Evolutionary conservation across 2,329 filamentous ascomycete species (phyloP), one percentile per base, ranked within the genome.

Genomic region (Microdochium bolleyi): DNA sequence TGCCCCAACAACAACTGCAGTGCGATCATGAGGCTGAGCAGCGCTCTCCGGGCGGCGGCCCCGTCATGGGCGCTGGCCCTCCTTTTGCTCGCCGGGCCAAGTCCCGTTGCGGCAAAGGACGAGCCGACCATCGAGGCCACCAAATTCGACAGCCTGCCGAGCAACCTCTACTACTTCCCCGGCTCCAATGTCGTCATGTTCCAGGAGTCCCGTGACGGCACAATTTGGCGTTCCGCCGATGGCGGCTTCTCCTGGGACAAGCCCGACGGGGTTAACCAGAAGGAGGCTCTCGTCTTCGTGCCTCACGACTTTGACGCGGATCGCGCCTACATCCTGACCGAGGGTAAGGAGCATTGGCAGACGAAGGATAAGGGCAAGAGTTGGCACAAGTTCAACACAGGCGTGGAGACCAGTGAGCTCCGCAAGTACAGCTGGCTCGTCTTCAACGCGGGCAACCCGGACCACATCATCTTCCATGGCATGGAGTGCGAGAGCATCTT

Each of bases 131-230:
- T 96, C 62, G 75, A 78, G 56, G 72, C 76, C 54, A 87, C 75
- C 51, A 70, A 78, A 49, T 88, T 96, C 71, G 74, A 87, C 48
- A 76, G 84, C 61, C 70, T 77, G 52, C 88, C 90, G 1, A 66
- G 72, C 52, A 84, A 84, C 65, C 74, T 96, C 58, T 87, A 88
- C 71, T 99, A 96, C 72, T 97, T 99, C 65, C 86, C 94, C 64
- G 89, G 92, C 67, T 92, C 89, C 59, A 86, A 96, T 67, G 82
- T 87, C 51, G 76, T 95, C 54, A 71, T 97, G 48, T 84, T 90
- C 64, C 84, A 87, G 61, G 88, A 95, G 66, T 64, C 74, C 50
- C 68, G 76, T 14, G 78, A 79, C 41, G 77, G 79, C 55, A 83
- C 82, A 56, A 77, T 95, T 51, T 91, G 85, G 69, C 85, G 89